Conservation (phyloP, 495 filamentous ascomycete genomes). For the Glonium stellatum region DNA sequence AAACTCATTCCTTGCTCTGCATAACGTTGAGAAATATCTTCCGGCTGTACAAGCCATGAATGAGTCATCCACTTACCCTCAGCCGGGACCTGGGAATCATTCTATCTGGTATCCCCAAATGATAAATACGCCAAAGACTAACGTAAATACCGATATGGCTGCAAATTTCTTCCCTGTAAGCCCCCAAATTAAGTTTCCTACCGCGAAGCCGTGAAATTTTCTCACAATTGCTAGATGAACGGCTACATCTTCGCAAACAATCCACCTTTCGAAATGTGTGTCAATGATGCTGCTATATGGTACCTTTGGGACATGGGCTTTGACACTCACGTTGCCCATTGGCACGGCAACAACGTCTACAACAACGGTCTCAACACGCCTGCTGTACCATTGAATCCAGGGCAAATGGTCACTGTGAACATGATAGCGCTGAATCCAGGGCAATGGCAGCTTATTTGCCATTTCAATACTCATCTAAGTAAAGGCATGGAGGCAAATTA, state of each 20-base stretch:
- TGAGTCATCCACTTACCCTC: not conserved
- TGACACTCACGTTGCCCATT: slow-evolving; percentile 16
- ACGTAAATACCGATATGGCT: not conserved
- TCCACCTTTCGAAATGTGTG: slow-evolving; percentile 20
- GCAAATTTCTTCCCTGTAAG: slow-evolving; percentile 11
- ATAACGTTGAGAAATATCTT: slow-evolving; percentile 1
- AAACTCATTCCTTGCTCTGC: slow-evolving; percentile 15
- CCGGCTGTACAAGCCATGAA: not conserved
- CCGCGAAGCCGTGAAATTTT: too few species aligned
- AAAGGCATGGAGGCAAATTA: not conserved
- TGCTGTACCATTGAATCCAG: not conserved
- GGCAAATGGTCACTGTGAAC: not conserved
- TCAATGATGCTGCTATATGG: slow-evolving; percentile 23
- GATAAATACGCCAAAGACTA: slow-evolving; percentile 1
- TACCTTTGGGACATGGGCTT: slow-evolving; percentile 14
- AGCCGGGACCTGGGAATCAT: slow-evolving; percentile 4
- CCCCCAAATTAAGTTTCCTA: too few species aligned
- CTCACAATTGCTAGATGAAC: slow-evolving; percentile 7
- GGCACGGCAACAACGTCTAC: slow-evolving; percentile 16
- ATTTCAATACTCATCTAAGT: not conserved
- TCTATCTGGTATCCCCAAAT: slow-evolving; percentile 17
- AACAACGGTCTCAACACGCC: not conserved
- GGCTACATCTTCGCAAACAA: slow-evolving; percentile 23
- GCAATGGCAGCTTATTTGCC: not conserved
- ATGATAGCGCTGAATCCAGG: not conserved